Percentiles rank a stretch among this genome's conserved stretches.
These are phyloP conservation scores for Sphagnum tenellum DNA, from an alignment of 225 moss, liverwort and hornwort species.

Conservation along the genomic window DNA sequence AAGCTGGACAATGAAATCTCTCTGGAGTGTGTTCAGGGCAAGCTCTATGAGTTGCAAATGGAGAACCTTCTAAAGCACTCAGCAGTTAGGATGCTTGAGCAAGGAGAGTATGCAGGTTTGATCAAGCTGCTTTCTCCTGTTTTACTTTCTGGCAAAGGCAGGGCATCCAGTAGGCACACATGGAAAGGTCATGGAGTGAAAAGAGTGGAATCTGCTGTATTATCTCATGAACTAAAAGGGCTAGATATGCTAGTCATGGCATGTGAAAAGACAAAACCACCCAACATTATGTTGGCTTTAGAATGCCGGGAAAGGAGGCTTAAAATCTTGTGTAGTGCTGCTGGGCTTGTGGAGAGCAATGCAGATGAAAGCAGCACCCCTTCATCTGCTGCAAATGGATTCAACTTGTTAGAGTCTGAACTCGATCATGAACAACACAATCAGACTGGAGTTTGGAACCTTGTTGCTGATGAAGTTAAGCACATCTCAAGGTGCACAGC, in stretches of 20 bases:
- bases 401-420: constrained; percentile 37
- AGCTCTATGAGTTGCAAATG: constrained; percentile 76
- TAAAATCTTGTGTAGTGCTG: constrained; percentile 69
- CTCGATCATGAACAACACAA: constrained; percentile 48
- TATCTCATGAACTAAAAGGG: constrained; percentile 77
- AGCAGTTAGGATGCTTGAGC: constrained; percentile 57
- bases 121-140: constrained; percentile 74
- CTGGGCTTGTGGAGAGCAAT: constrained; percentile 43
- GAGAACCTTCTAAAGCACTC: constrained; percentile 74
- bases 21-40: constrained; percentile 56
- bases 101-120: constrained; percentile 53
- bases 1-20: constrained; percentile 72
- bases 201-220: constrained; percentile 53
- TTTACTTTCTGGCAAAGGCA: constrained; percentile 47
- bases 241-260: constrained; percentile 70
- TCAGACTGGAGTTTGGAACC: constrained; percentile 42
- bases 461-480: constrained; percentile 72
- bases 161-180: constrained; percentile 26
- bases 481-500: constrained; percentile 58
- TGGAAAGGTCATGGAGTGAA: constrained; percentile 50
- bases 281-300: constrained; percentile 65
- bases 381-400: constrained; percentile 21
- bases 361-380: constrained; percentile 24
- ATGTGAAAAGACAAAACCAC: constrained; percentile 63
- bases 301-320: constrained; percentile 78